These are phyloP conservation scores for Willaertia magna DNA, from an alignment of 208 protist genomes.

Conservation along the genomic window DNA sequence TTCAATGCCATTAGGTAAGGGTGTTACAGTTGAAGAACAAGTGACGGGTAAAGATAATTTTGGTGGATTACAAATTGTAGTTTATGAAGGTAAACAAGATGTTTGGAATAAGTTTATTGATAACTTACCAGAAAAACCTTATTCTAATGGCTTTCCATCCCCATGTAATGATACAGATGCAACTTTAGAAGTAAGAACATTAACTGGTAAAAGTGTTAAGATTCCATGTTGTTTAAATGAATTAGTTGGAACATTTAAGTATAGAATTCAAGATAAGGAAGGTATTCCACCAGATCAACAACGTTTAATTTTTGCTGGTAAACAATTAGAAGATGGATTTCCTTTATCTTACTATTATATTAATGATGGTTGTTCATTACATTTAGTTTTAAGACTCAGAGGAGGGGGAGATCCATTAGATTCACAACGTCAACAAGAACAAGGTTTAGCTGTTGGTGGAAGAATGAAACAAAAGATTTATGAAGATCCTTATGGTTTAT, in stretches of 20 bases:
- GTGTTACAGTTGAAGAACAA: constrained; percentile 18
- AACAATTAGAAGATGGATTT: constrained; percentile 39
- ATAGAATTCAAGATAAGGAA: not conserved
- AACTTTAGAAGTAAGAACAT: no score
- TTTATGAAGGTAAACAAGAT: no score
- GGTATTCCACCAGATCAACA: not conserved
- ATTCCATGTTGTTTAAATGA: no score
- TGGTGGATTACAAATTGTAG: constrained; percentile 13
- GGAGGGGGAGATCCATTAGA: not conserved
- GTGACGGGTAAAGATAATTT: constrained; percentile 13
- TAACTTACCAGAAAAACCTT: no score
- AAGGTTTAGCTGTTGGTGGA: not conserved
- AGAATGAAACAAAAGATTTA: not conserved
- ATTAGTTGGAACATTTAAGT: not conserved
- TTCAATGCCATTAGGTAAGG: constrained; percentile 15
- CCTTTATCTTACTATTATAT: constrained; percentile 27
- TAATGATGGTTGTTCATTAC: not conserved
- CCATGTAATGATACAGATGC: no score
- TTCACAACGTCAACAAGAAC: no score
- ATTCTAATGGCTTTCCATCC: no score
- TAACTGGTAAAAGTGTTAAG: no score
- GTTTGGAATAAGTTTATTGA: no score
- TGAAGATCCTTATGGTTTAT: not conserved
- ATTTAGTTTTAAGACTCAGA: not conserved
- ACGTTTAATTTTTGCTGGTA: constrained; percentile 64